Conservation (phyloP, 1,139 yeast species). For the Saccharomycopsis crataegensis region DNA sequence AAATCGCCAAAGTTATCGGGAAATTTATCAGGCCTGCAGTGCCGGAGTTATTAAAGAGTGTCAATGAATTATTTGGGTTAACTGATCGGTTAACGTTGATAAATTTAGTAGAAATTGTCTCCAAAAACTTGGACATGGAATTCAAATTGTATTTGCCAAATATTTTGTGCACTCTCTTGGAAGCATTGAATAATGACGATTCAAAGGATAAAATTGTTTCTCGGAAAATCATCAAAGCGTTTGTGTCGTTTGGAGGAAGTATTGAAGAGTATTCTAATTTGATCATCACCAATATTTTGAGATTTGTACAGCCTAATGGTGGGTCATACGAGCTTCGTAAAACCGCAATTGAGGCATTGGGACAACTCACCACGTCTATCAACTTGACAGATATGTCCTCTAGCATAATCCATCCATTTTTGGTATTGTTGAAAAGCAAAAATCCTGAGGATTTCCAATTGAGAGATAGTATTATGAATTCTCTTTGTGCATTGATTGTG, state of each 20-base stretch:
- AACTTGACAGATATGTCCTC: slow-evolving; percentile 85
- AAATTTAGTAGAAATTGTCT: slow-evolving; percentile 73
- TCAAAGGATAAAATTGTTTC: slow-evolving; percentile 60
- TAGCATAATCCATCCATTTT: slow-evolving; percentile 77
- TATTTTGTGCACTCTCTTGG: slow-evolving; percentile 66
- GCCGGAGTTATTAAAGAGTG: slow-evolving; percentile 66
- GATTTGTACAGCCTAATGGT: slow-evolving; percentile 62
- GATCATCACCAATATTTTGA: slow-evolving; percentile 76
- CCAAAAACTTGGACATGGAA: slow-evolving; percentile 85
- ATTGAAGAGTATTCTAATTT: slow-evolving; percentile 85
- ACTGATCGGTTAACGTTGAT: slow-evolving; percentile 72
- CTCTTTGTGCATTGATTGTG: slow-evolving; percentile 67
- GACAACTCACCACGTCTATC: slow-evolving; percentile 69
- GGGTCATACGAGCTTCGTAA: slow-evolving; percentile 45
- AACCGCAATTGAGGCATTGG: slow-evolving; percentile 79
- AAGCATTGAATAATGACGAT: slow-evolving; percentile 56
- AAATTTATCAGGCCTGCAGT: slow-evolving; percentile 85
- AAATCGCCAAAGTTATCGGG: slow-evolving; percentile 72
- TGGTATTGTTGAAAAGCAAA: slow-evolving; percentile 55
- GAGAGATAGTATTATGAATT: slow-evolving; percentile 60
- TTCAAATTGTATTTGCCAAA: slow-evolving; percentile 79
- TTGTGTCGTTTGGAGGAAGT: slow-evolving; percentile 84
- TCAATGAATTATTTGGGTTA: slow-evolving; percentile 66
- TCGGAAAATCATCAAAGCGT: slow-evolving; percentile 69
- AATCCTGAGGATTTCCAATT: slow-evolving; percentile 50